phyloP scores from a whole-genome alignment of 257 asterid species.

The Solanum peruvianum region DNA sequence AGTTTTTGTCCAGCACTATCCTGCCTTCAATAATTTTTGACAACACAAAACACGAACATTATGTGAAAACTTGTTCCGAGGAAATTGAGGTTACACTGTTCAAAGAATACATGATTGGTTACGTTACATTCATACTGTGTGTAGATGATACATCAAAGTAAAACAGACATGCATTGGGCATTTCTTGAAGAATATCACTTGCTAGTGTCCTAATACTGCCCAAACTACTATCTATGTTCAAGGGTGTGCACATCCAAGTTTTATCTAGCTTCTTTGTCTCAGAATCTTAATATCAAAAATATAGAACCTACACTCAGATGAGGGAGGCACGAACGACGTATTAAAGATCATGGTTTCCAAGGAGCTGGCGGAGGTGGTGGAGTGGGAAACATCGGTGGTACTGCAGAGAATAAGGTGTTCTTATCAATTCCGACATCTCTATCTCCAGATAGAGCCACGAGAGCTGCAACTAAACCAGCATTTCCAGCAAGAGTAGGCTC shows the following conservation, averaged over 20 bases:
- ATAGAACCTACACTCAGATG: slow-evolving; percentile 1
- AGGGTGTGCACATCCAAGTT: background rate
- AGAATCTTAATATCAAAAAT: slow-evolving; percentile 7
- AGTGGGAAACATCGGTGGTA: slow-evolving; percentile 90
- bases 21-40: background rate
- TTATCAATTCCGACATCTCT: slow-evolving; percentile 42
- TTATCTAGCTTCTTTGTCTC: background rate
- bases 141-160: background rate
- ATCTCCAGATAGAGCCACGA: slow-evolving; percentile 81
- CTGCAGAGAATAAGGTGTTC: slow-evolving; percentile 90
- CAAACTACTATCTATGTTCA: background rate
- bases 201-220: slow-evolving; percentile 1
- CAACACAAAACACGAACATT: background rate
- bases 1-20: background rate
- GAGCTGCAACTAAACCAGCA: slow-evolving; percentile 94
- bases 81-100: background rate
- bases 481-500: slow-evolving; percentile 95
- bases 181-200: background rate
- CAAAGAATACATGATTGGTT: slow-evolving; percentile 16
- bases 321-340: background rate
- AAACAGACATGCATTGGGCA: slow-evolving; percentile 1
- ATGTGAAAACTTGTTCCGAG: background rate
- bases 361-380: slow-evolving; percentile 99
- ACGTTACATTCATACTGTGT: background rate
- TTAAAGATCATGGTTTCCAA: slow-evolving; percentile 47